Evolutionary conservation across 2,329 filamentous ascomycete species (phyloP), one percentile per base, ranked within the genome.

Genomic region (Tolypocladium pustulatum): DNA sequence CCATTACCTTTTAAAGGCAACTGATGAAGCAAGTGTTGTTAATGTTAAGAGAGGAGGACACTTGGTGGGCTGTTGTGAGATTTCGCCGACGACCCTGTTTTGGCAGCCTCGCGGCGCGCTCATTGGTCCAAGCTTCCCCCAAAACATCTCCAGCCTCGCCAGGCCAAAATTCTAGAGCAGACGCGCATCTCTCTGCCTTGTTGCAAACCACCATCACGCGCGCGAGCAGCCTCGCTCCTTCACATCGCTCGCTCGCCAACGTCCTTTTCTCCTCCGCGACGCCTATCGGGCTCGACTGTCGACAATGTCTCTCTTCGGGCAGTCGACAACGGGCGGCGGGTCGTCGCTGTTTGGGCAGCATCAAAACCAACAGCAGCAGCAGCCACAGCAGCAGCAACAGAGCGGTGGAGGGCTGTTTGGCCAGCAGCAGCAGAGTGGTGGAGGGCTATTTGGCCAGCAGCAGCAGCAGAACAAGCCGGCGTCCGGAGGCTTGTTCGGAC

Each of bases 291-390:
- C 32, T 36, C 46, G 54, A 37, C 52, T 55, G 10, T 41, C 56
- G 54, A 60, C 58, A 62, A 73, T 73, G 71, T 70, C 71, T 60
- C 65, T 73, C 61, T 74, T 75, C 58, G 71, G 71, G 58, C 66
- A 69, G 63, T 56, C 65, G 30, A 54, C 67, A 34, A 32, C 61
- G 40, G 66, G 62, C 57, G 65, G 67, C 41, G 60, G 60, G 54
- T 64, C 62, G 56, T 59, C 58, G 46, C 58, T 65, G 54, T 67
- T 67, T 38, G 55, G 55, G 30, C 40, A 51, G 40, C 40, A 64
- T 17, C 55, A 57, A 30, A 66, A 63, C 54, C 66, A 65, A 53
- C 60, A 61, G 51, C 51, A 54, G 49, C 53, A 58, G 22, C 57
- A 59, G 20, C 63, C 62, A 58, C 62, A 64, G 61, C 49, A 59